These are phyloP conservation scores for Monascus purpureus DNA, from an alignment of 495 filamentous ascomycete species.

Conservation along the genomic window DNA sequence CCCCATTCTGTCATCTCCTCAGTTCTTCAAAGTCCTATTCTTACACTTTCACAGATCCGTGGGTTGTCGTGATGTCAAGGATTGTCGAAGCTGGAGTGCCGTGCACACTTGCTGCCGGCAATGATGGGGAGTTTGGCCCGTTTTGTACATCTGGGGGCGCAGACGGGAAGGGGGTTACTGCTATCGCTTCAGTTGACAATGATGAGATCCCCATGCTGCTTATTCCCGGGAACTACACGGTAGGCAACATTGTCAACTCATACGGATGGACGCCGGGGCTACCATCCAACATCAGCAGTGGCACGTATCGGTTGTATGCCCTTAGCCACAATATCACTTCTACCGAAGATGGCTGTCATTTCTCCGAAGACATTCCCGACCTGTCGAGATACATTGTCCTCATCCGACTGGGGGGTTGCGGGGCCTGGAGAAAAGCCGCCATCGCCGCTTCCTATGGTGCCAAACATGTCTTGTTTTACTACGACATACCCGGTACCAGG, in stretches of 20 bases:
- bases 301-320: conserved; percentile 26
- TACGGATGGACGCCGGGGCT: conserved; percentile 7
- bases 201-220: conserved; percentile 14
- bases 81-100: conserved; percentile 43
- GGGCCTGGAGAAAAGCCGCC: conserved; percentile 30
- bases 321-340: conserved; percentile 34
- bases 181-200: conserved; percentile 42
- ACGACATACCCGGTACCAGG: conserved; percentile 20
- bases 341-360: conserved; percentile 30
- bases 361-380: conserved; percentile 31
- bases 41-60: conserved; percentile 8
- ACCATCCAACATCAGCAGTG: conserved; percentile 7
- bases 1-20: no score
- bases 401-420: conserved; percentile 38
- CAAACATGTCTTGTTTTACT: conserved; percentile 38
- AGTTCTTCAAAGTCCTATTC: no score
- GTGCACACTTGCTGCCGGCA: conserved; percentile 40
- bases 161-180: conserved; percentile 31
- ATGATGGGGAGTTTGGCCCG: conserved; percentile 35
- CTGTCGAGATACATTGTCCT: conserved; percentile 38
- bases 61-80: conserved; percentile 36
- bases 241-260: conserved; percentile 5
- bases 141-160: conserved; percentile 32
- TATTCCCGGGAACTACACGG: conserved; percentile 4
- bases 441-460: conserved; percentile 38